Evolutionary conservation across 192 early-diverging fungal genomes (phyloP).

Genomic region (Physocladia obscura): DNA sequence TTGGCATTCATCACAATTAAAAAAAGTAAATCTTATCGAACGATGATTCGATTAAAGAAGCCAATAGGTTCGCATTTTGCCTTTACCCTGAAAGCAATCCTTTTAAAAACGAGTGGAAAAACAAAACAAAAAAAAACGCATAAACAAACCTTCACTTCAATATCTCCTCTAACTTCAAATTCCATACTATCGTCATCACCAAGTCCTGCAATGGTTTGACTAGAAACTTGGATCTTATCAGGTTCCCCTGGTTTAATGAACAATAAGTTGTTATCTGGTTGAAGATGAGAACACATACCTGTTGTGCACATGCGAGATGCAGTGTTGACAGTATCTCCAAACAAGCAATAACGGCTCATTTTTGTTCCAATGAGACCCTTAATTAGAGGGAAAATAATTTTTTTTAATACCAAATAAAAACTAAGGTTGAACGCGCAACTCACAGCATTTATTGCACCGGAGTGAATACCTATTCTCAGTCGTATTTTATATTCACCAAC

Average conservation of each 20-base stretch:
- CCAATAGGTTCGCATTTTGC: slow-evolving; percentile 44
- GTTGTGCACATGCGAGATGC: slow-evolving; percentile 45
- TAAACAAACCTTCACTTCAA: slow-evolving; percentile 34
- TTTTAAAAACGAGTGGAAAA: not conserved
- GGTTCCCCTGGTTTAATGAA: slow-evolving; percentile 25
- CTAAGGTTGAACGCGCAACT: not conserved
- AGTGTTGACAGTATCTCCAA: slow-evolving; percentile 49
- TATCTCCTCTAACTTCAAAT: slow-evolving; percentile 37
- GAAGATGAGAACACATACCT: not conserved
- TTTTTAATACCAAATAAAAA: not conserved
- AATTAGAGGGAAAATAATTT: not conserved
- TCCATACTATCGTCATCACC: slow-evolving; percentile 25
- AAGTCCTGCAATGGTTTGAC: slow-evolving; percentile 27
- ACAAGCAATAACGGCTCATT: slow-evolving; percentile 50
- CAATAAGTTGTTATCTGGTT: not conserved
- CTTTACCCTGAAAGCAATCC: slow-evolving; percentile 33
- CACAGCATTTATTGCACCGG: slow-evolving; percentile 36
- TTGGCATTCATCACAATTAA: too few relatives aligned
- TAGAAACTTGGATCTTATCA: slow-evolving; percentile 35
- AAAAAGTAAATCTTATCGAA: too few relatives aligned
- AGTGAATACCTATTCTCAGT: slow-evolving; percentile 39
- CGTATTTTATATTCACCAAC: slow-evolving; percentile 21
- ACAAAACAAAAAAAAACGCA: not conserved
- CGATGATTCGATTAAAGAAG: slow-evolving; percentile 16
- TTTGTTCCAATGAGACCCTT: slow-evolving; percentile 46